A percentile compares a stretch with the other conserved stretches of the same genome.
These are phyloP conservation scores for Colletotrichum musae DNA, from an alignment of 2,329 filamentous ascomycete species.

Conservation along the genomic window DNA sequence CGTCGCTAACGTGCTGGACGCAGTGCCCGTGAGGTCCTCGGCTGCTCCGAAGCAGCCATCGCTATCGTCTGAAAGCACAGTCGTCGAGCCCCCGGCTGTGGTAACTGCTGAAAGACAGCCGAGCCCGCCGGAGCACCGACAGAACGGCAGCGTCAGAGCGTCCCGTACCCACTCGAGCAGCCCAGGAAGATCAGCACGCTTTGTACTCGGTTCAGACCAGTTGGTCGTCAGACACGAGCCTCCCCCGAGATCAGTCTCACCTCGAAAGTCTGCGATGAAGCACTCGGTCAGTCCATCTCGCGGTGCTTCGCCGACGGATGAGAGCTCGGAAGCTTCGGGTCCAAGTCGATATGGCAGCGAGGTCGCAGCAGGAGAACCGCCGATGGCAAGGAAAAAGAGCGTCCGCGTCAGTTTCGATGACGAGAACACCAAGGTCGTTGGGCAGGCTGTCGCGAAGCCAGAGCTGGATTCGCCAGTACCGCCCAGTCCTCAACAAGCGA, in stretches of 20 bases:
- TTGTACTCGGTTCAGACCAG: slow-evolving; percentile 70
- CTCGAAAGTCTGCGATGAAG: slow-evolving; percentile 84
- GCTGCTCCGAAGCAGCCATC: slow-evolving; percentile 33
- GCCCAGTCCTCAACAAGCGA: slow-evolving; percentile 54
- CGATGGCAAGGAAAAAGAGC: slow-evolving; percentile 70
- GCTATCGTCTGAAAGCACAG: slow-evolving; percentile 28
- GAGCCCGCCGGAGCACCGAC: slow-evolving; percentile 28
- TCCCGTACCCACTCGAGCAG: slow-evolving; percentile 67
- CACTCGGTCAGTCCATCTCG: slow-evolving; percentile 68
- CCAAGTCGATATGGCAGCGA: slow-evolving; percentile 45
- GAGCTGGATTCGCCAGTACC: slow-evolving; percentile 57
- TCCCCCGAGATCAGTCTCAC: slow-evolving; percentile 79
- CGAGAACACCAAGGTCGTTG: slow-evolving; percentile 68
- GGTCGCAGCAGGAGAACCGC: slow-evolving; percentile 50
- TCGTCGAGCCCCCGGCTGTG: slow-evolving; percentile 31
- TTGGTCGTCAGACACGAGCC: slow-evolving; percentile 76
- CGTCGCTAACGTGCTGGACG: slow-evolving; percentile 48
- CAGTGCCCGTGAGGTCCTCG: slow-evolving; percentile 50
- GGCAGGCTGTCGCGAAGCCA: slow-evolving; percentile 58
- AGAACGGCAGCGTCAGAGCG: slow-evolving; percentile 42
- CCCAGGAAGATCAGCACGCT: slow-evolving; percentile 78
- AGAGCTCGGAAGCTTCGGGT: slow-evolving; percentile 61
- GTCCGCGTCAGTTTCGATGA: slow-evolving; percentile 86
- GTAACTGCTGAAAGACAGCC: slow-evolving; percentile 30
- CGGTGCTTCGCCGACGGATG: slow-evolving; percentile 65